Percentiles rank a stretch among this genome's conserved stretches.
phyloP scores from a whole-genome alignment of 306 rosid genomes.

The Cercis canadensis region DNA sequence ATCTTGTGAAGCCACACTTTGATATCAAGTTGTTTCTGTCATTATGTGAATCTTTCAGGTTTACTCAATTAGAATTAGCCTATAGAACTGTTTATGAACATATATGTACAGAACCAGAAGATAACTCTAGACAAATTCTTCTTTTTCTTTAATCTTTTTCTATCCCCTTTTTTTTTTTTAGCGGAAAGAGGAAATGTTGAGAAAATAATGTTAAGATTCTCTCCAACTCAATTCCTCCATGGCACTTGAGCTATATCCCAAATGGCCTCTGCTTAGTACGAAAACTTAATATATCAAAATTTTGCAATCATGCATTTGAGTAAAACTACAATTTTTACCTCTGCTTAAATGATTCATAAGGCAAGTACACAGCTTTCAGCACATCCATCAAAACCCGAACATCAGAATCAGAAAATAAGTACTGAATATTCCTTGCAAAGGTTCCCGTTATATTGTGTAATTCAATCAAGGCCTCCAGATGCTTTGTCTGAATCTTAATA shows the following conservation, averaged over 20 bases:
- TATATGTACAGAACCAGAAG: too few relatives aligned
- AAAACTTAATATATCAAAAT: slow-evolving; percentile 5
- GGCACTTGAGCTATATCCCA: slow-evolving; percentile 16
- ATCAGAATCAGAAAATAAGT: slow-evolving; percentile 88
- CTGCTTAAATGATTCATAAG: slow-evolving; percentile 90
- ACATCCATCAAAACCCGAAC: slow-evolving; percentile 72
- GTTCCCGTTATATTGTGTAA: slow-evolving; percentile 91
- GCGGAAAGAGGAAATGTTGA: slow-evolving; percentile 10
- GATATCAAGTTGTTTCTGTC: too few relatives aligned
- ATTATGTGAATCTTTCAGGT: too few relatives aligned
- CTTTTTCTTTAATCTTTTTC: too few relatives aligned
- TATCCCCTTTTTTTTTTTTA: neutral
- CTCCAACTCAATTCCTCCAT: slow-evolving; percentile 5
- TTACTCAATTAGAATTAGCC: too few relatives aligned
- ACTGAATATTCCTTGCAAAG: slow-evolving; percentile 95
- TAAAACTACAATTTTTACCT: slow-evolving; percentile 57
- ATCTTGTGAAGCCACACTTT: too few relatives aligned
- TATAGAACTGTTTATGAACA: too few relatives aligned
- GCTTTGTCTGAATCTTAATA: slow-evolving; percentile 88
- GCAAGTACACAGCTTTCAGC: slow-evolving; percentile 80
- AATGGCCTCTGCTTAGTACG: neutral
- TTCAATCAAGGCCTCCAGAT: slow-evolving; percentile 88
- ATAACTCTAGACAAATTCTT: too few relatives aligned
- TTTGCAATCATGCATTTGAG: slow-evolving; percentile 4
- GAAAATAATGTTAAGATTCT: slow-evolving; percentile 15